Conservation (phyloP, 441 rosid genomes). For the Gossypium trilobum region DNA sequence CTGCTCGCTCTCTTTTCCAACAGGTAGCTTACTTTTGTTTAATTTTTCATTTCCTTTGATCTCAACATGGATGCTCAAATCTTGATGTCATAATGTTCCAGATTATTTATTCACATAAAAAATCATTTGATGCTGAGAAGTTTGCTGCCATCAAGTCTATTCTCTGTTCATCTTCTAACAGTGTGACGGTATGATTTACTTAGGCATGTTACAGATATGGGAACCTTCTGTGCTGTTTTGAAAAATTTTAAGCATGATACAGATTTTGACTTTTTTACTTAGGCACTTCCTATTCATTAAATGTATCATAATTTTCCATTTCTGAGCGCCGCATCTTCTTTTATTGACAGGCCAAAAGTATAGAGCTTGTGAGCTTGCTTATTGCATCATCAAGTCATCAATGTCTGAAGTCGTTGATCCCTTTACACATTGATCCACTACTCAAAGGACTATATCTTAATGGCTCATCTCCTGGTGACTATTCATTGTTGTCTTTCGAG, state of each 20-base stretch:
- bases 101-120: slow-evolving; percentile 63
- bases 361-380: slow-evolving; percentile 39
- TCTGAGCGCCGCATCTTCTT: slow-evolving; percentile 5
- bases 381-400: slow-evolving; percentile 58
- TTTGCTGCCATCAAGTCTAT: slow-evolving; percentile 51
- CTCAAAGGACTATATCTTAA: slow-evolving; percentile 49
- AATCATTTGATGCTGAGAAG: slow-evolving; percentile 50
- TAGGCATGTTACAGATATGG: too few species aligned
- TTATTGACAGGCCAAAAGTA: slow-evolving; percentile 32
- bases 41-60: slow-evolving; percentile 2
- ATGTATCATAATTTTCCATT: background rate
- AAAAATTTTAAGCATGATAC: background rate
- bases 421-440: slow-evolving; percentile 45
- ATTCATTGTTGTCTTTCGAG: slow-evolving; percentile 3
- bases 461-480: slow-evolving; percentile 41
- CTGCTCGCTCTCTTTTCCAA: slow-evolving; percentile 54
- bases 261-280: slow-evolving; percentile 1
- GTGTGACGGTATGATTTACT: slow-evolving; percentile 34
- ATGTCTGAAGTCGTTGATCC: slow-evolving; percentile 43
- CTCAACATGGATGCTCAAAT: background rate
- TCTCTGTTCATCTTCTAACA: slow-evolving; percentile 37
- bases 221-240: too few species aligned
- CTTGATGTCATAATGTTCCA: slow-evolving; percentile 29
- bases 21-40: slow-evolving; percentile 43
- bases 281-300: background rate